Conservation (phyloP, 164 flowering plant genomes). For the Berberis vulgaris region DNA sequence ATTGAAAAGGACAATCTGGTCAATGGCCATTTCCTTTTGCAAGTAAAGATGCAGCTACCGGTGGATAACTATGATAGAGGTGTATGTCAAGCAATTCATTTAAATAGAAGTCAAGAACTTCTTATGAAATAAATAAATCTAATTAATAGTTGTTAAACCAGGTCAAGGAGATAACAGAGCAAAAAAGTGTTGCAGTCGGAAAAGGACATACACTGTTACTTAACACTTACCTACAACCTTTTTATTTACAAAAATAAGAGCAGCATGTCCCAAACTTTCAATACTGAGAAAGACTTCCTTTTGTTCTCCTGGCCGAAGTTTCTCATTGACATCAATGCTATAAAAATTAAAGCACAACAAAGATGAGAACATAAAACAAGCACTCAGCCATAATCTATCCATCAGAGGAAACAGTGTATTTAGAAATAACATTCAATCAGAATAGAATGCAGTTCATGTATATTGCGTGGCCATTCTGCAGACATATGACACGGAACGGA, state of each 20-base stretch:
- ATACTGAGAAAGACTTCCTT: slow-evolving; percentile 24
- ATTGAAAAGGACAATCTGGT: no score
- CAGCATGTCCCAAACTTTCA: slow-evolving; percentile 54
- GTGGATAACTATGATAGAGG: no score
- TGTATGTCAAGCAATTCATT: no score
- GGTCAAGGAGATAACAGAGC: neutral
- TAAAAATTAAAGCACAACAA: slow-evolving; percentile 6
- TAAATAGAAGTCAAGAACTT: no score
- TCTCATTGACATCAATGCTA: slow-evolving; percentile 26
- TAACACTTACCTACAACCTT: slow-evolving; percentile 28
- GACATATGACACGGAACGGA: no score
- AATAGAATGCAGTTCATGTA: neutral
- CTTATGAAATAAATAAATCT: no score
- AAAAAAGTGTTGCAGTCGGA: neutral
- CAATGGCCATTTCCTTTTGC: no score
- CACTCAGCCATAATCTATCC: neutral
- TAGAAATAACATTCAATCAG: no score
- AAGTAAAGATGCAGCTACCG: no score
- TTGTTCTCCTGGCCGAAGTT: slow-evolving; percentile 9
- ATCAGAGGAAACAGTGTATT: neutral
- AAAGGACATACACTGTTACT: neutral
- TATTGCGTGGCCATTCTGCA: no score
- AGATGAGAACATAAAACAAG: neutral
- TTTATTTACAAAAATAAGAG: slow-evolving; percentile 43
- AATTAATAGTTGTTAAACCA: no score